phyloP scores from a whole-genome alignment of 2,329 filamentous ascomycete genomes.

The Colletotrichum tabaci region DNA sequence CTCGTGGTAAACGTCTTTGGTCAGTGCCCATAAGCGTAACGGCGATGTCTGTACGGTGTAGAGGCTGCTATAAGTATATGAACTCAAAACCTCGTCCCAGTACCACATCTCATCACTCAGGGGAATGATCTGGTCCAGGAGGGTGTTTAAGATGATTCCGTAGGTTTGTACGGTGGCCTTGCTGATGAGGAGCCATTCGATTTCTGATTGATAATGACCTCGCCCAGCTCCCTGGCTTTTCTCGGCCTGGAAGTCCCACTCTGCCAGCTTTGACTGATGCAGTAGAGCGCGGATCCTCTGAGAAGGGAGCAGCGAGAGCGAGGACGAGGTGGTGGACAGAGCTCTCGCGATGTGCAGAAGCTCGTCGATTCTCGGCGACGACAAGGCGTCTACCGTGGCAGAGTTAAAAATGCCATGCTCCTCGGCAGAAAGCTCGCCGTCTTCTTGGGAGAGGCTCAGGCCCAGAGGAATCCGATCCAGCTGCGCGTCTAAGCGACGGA shows the following conservation, averaged over 20 bases:
- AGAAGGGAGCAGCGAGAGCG: slow-evolving; percentile 73
- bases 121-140: slow-evolving; percentile 87
- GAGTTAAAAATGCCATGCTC: slow-evolving; percentile 49
- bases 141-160: slow-evolving; percentile 81
- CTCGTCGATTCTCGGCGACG: slow-evolving; percentile 70
- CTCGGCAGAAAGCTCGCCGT: slow-evolving; percentile 49
- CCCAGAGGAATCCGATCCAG: slow-evolving; percentile 73
- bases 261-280: slow-evolving; percentile 70
- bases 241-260: slow-evolving; percentile 47
- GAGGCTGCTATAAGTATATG: slow-evolving; percentile 82
- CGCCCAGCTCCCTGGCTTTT: slow-evolving; percentile 45
- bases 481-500: slow-evolving; percentile 75
- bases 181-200: slow-evolving; percentile 91
- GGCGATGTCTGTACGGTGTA: slow-evolving; percentile 93
- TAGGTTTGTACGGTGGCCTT: slow-evolving; percentile 95
- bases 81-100: slow-evolving; percentile 91
- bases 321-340: slow-evolving; percentile 78
- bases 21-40: slow-evolving; percentile 79
- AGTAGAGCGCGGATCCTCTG: slow-evolving; percentile 74
- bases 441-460: slow-evolving; percentile 43
- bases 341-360: slow-evolving; percentile 79
- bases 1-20: slow-evolving; percentile 78
- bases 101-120: slow-evolving; percentile 93
- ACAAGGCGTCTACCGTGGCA: slow-evolving; percentile 58
- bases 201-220: slow-evolving; percentile 71